Conservation (phyloP, 78 protist species). For the Pelomyxa schiedti region DNA sequence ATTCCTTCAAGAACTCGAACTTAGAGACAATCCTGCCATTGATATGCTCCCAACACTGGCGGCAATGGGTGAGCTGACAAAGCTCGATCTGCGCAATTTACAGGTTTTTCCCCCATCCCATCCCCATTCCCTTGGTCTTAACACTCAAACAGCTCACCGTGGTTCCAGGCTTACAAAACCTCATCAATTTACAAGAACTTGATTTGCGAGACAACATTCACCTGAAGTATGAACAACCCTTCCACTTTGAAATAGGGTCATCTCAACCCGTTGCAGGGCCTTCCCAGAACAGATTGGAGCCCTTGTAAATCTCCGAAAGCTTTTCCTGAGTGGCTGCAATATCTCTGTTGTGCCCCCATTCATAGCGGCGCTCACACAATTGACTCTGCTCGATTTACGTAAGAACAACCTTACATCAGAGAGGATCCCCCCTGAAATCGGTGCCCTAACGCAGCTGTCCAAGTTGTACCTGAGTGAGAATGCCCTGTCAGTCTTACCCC, state of each 20-base stretch:
- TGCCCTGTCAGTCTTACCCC: constrained; percentile 35
- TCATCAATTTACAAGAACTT: constrained; percentile 23
- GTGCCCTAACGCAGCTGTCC: constrained; percentile 33
- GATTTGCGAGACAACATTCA: constrained; percentile 52
- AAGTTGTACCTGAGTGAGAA: constrained; percentile 29
- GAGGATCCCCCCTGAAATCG: constrained; percentile 39
- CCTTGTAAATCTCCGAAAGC: constrained; percentile 23
- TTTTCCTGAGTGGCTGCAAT: constrained; percentile 46
- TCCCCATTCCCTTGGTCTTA: too few relatives aligned
- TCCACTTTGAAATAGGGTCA: neutral
- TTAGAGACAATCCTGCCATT: constrained; percentile 53
- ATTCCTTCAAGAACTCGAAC: constrained; percentile 33
- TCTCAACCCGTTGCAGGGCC: neutral
- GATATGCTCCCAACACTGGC: constrained; percentile 41
- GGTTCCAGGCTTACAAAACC: neutral
- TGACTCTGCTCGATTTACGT: constrained; percentile 41
- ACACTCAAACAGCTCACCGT: too few relatives aligned
- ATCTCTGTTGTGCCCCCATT: constrained; percentile 46
- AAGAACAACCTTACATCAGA: constrained; percentile 34
- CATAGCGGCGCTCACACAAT: constrained; percentile 32
- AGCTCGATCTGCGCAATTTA: constrained; percentile 35
- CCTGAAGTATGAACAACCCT: constrained; percentile 27
- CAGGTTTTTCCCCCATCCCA: constrained; percentile 42
- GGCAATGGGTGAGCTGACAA: constrained; percentile 25
- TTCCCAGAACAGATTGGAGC: constrained; percentile 29